Base-by-base conservation (phyloP, 352 stramenopile species). In the Phytophthora melonis region DNA sequence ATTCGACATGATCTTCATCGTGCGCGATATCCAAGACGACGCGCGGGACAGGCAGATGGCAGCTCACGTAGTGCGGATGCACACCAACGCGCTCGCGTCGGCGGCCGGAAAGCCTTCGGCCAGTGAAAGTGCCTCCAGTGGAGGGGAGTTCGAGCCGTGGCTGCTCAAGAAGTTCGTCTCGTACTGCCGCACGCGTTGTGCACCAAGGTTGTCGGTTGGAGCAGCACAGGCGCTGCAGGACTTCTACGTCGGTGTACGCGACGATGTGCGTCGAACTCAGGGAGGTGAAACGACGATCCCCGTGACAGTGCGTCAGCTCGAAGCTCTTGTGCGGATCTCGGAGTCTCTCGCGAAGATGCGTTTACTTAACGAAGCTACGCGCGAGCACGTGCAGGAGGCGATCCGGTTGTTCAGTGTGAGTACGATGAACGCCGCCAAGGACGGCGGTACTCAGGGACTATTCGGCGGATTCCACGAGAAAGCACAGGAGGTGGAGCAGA, bases 1-100 rank as follows among this genome's bases (percentile, higher is more conserved):
- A 43, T 99, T 99, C 82, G 98, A 99, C 79, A 93, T 99, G 77
- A 99, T 99, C 66, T 99, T 99, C 81, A 98, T 99, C 65, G 97
- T 99, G 6, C 92, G 97, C 13, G 98, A 99, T 84, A 97, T 99
- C 49, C 92, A 98, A 32, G 97, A 99, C 75, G 97, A 99, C 78
- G 88, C 95, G 5, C 86, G 97, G 27, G 98, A 99, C 79, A 82
- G 93, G 21, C 90, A 97, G 78, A 99, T 99, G 83, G 98, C 97
- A 30, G 90, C 93, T n/a, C 98, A 99, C 80, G 98, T 99, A 16
- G 98, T 99, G 77, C 91, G 96, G 34, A 97, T 99, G 50, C 98
- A 99, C 77, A 99, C 99, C 30, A 97, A 98, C 34, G 81, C 89
- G 14, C 70, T 83, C 8, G 74, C 66, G 5, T 79, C 82, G 3